Percentiles rank a stretch among this genome's conserved stretches.
Conservation (phyloP, 345 rosid genomes). For the Carallia brachiata region DNA sequence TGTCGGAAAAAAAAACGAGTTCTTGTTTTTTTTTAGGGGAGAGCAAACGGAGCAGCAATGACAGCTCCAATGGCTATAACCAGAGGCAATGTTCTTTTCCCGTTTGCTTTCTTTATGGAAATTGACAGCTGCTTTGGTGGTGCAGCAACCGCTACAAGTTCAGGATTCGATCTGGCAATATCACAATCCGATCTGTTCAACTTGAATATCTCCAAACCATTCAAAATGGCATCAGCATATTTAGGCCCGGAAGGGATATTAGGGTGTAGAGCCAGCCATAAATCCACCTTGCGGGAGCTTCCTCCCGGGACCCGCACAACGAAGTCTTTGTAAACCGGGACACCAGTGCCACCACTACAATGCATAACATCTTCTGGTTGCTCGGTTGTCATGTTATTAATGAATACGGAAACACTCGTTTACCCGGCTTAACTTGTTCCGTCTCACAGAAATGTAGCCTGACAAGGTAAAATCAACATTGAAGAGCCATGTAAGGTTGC, state of each 20-base stretch:
- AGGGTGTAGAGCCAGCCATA: constrained; percentile 27
- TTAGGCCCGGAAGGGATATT: background rate
- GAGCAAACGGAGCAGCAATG: background rate
- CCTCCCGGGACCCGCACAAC: background rate
- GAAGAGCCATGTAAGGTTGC: constrained; percentile 42
- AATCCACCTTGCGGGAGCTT: background rate
- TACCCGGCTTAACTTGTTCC: constrained; percentile 2
- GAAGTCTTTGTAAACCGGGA: constrained; percentile 35
- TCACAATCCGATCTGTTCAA: background rate
- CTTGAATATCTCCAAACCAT: constrained; percentile 44
- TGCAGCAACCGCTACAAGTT: background rate
- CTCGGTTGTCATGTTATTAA: constrained; percentile 19
- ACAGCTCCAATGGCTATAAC: background rate
- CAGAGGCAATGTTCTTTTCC: background rate
- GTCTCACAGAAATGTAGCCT: constrained; percentile 25
- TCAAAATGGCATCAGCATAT: constrained; percentile 32
- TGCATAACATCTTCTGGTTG: background rate
- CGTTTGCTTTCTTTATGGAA: too few species aligned
- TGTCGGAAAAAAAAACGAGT: too few species aligned
- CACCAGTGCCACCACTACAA: background rate
- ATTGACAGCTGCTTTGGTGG: background rate
- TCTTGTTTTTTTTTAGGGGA: too few species aligned
- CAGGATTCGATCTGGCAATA: constrained; percentile 35
- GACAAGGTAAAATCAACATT: constrained; percentile 24
- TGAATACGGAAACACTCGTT: constrained; percentile 29